Evolutionary conservation across 2,329 filamentous ascomycete species (phyloP), one percentile per base, ranked within the genome.

Genomic region (Cladosporium sphaerospermum): DNA sequence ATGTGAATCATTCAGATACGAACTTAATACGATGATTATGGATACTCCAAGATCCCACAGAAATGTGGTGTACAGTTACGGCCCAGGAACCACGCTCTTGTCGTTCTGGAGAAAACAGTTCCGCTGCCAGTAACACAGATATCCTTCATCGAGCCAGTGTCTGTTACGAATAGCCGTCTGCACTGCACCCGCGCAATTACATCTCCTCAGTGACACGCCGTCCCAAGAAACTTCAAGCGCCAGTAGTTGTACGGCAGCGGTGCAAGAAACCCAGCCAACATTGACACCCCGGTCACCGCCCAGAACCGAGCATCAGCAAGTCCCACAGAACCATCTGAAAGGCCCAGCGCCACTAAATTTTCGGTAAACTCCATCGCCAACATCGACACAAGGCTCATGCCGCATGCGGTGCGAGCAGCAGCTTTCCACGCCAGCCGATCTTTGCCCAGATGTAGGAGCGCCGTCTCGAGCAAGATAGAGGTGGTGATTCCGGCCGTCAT

Each of bases 201-300:
- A 2, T 28, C 4, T 28, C 23, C 23, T 51, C 32, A 51, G 37
- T 51, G 48, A 44, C 48, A 51, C 16, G 39, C 48, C 32, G 16
- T 51, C 9, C 48, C 48, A 16, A 43, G n/a, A 11, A 32, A 31
- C n/a, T 43, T 51, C 40, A 51, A 19, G 11, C 48, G 39, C 48
- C 48, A 51, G 32, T 51, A 51, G 18, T 51, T 51, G 16, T 43
- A 51, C 16, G 48, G 48, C 40, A 51, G n/a, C 18, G 48, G 48
- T 18, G 48, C 48, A 16, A 44, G 9, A 6, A 42, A 51, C 11
- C 48, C 48, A 1, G 48, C 48, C 10, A 44, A 6, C 48, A 51
- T 51, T 11, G 48, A 51, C 10, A 44, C 2, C 2, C 28, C 48
- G 13, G 39, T 51, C 13, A 51, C 32, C 2, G 18, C 48, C 48